Base-by-base conservation (phyloP, 768 basidiomycete genomes). In the Suillus placidus region DNA sequence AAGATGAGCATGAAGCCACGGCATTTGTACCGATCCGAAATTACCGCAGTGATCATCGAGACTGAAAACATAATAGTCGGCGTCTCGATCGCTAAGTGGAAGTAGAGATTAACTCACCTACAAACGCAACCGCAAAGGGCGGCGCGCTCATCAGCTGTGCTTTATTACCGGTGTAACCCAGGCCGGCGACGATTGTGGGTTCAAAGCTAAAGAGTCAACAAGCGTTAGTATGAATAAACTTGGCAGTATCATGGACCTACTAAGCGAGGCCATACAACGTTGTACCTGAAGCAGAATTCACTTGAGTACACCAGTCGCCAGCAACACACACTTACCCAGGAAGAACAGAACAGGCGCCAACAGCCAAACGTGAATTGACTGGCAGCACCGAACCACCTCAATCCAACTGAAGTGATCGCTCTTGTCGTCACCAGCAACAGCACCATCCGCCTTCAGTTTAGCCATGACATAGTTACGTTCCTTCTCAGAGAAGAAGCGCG, bases 91-190 rank as follows among this genome's bases (percentile, higher is more conserved):
- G 32, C 16, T 14, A 10, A n/a, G 6, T 32, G 32, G 52, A 35
- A 26, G 20, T 40, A 26, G 45, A 4, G 32, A 14, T 45, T 47
- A 37, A 71, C 85, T 67, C 40, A 85, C 85, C 72, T 23, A 80
- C 72, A 70, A 87, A 87, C 20, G 84, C 84, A 6, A 69, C 67
- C 2, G 82, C 84, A 52, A 83, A 88, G 3, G 87, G 87, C 16
- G 80, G 81, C 2, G 90, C 89, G 16, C 84, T 87, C 81, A 88
- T 85, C 2, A 91, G 79, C 70, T 90, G 88, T 13, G 86, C 84
- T 30, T 78, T 73, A 38, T 84, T 79, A 0, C 83, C 80, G 2
- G 80, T 81, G 72, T 83, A 89, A 23, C 88, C 88, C 3, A 90
- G 81, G 20, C 80, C 79, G 37, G 84, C 79, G 7, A 93, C 85